These are phyloP conservation scores for Sechiopsis laciniata DNA, from an alignment of 306 rosid genomes.

Conservation along the genomic window DNA sequence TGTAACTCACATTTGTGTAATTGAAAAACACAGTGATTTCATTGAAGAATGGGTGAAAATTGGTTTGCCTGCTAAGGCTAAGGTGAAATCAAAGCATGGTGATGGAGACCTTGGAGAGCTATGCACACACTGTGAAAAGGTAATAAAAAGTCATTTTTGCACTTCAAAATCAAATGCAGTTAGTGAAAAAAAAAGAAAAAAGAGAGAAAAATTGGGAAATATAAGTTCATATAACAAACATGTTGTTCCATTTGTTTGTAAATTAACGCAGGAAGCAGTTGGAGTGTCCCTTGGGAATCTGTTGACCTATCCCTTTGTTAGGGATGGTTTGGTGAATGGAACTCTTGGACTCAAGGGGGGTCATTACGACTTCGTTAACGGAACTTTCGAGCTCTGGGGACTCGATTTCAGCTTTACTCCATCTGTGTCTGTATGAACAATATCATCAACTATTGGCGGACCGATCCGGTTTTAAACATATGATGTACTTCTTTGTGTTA, in stretches of 20 bases:
- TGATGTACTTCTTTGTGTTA: slow-evolving; percentile 36
- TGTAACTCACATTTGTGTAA: neutral
- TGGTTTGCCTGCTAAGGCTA: slow-evolving; percentile 65
- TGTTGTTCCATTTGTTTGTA: neutral
- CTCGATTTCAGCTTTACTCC: slow-evolving; percentile 70
- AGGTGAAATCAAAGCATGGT: slow-evolving; percentile 42
- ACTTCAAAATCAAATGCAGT: neutral
- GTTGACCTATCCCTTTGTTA: slow-evolving; percentile 87
- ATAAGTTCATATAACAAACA: neutral
- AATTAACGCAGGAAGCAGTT: slow-evolving; percentile 75
- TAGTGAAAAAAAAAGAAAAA: neutral
- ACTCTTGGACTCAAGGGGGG: slow-evolving; percentile 78
- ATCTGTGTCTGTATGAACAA: slow-evolving; percentile 77
- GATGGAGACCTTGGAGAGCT: slow-evolving; percentile 43
- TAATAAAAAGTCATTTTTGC: slow-evolving; percentile 20
- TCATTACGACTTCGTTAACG: slow-evolving; percentile 79
- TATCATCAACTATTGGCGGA: slow-evolving; percentile 38
- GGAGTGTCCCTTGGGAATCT: slow-evolving; percentile 72
- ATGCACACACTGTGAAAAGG: slow-evolving; percentile 78
- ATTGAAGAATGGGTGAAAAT: slow-evolving; percentile 88
- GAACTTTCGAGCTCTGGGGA: slow-evolving; percentile 83
- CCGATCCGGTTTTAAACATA: slow-evolving; percentile 35
- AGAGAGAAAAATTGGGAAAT: neutral
- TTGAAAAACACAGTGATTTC: slow-evolving; percentile 46
- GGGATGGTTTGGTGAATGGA: slow-evolving; percentile 79